Evolutionary conservation across 1,284 basidiomycete species (phyloP).

Genomic region (Rhodotorula sp.): DNA sequence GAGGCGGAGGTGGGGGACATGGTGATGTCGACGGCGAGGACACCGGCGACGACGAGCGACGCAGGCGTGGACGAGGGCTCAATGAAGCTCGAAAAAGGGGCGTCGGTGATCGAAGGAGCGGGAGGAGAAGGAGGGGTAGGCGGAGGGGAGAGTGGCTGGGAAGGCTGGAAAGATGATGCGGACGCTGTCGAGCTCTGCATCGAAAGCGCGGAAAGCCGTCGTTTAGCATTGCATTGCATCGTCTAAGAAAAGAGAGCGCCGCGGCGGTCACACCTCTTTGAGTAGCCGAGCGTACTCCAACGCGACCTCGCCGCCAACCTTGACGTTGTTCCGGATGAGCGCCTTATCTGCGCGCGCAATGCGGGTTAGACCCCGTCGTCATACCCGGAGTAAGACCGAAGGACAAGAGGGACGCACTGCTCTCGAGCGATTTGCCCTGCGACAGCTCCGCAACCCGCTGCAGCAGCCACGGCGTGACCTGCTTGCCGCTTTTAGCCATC

Average conservation of each 20-base stretch:
- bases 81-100: too few relatives aligned
- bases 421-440: constrained; percentile 68
- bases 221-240: constrained; percentile 7
- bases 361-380: neutral
- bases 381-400: neutral
- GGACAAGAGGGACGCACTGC: constrained; percentile 58
- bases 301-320: constrained; percentile 80
- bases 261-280: constrained; percentile 33
- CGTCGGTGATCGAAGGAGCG: neutral
- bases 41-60: constrained; percentile 66
- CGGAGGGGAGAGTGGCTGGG: neutral
- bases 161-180: neutral
- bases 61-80: neutral
- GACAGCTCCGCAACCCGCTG: constrained; percentile 81
- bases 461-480: constrained; percentile 94
- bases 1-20: constrained; percentile 52
- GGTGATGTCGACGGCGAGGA: constrained; percentile 82
- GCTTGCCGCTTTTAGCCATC: constrained; percentile 79
- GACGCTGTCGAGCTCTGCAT: neutral
- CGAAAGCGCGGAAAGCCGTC: too few relatives aligned
- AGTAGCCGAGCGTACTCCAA: constrained; percentile 68
- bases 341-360: constrained; percentile 67
- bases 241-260: neutral
- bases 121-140: neutral
- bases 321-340: constrained; percentile 88